These are phyloP conservation scores for Botrytis byssoidea DNA, from an alignment of 2,329 filamentous ascomycete species.

Conservation along the genomic window DNA sequence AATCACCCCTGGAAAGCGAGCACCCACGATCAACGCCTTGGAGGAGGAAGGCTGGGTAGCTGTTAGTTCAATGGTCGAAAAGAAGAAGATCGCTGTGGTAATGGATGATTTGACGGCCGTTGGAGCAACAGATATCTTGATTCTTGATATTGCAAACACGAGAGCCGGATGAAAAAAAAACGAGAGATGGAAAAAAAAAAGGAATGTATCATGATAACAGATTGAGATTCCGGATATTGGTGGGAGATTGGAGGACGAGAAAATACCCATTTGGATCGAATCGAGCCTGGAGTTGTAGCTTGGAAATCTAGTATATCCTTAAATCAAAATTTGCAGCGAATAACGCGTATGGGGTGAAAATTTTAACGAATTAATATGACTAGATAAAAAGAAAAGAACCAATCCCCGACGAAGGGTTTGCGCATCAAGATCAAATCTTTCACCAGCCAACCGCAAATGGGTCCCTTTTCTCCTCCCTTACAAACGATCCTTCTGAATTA, in stretches of 20 bases:
- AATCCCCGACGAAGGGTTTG: background rate
- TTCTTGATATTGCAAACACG: constrained; percentile 40
- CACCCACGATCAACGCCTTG: constrained; percentile 84
- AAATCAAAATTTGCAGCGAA: background rate
- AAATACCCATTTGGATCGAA: constrained; percentile 13
- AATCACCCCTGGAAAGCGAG: constrained; percentile 91
- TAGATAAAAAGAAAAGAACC: background rate
- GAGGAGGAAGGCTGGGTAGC: constrained; percentile 41
- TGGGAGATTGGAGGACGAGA: background rate
- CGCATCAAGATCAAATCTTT: background rate
- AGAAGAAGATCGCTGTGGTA: constrained; percentile 40
- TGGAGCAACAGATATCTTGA: constrained; percentile 40
- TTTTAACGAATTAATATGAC: background rate
- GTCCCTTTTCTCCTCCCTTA: constrained; percentile 7
- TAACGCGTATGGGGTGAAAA: background rate
- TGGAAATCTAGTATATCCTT: background rate
- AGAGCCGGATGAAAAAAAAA: constrained; percentile 30
- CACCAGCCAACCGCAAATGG: constrained; percentile 1
- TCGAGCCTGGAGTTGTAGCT: background rate
- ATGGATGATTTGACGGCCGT: constrained; percentile 40
- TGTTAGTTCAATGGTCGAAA: constrained; percentile 36
- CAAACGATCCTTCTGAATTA: background rate
- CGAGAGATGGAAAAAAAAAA: background rate
- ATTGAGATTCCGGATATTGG: background rate
- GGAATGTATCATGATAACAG: background rate